phyloP scores from a whole-genome alignment of 305 asterid genomes.

The Fraxinus dipetala region DNA sequence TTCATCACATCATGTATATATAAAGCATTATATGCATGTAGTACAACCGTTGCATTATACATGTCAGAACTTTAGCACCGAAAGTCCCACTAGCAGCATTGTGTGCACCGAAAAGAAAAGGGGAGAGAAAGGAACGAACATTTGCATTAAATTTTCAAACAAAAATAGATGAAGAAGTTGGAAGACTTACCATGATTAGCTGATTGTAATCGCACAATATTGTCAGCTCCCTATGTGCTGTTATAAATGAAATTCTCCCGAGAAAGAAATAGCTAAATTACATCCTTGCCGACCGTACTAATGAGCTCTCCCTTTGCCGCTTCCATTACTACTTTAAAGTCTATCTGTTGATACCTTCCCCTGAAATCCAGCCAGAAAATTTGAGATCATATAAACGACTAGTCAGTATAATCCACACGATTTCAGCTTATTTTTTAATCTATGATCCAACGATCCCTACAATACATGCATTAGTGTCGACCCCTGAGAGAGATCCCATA shows the following conservation, averaged over 20 bases:
- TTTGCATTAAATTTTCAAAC: background rate
- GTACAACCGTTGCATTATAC: background rate
- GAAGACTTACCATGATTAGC: constrained; percentile 1
- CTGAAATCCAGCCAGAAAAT: constrained; percentile 41
- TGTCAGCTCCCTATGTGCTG: background rate
- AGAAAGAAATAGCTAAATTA: constrained; percentile 19
- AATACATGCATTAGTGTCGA: background rate
- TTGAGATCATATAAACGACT: background rate
- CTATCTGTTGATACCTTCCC: constrained; percentile 76
- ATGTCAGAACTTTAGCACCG: background rate
- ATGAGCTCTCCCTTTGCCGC: constrained; percentile 82
- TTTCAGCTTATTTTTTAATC: background rate
- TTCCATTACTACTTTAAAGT: constrained; percentile 76
- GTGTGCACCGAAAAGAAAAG: background rate
- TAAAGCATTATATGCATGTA: background rate
- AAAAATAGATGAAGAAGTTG: background rate
- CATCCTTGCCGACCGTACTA: constrained; percentile 48
- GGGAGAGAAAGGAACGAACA: background rate
- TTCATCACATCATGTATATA: background rate
- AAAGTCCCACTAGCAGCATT: background rate
- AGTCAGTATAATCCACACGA: background rate
- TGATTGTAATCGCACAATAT: background rate
- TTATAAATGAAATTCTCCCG: background rate
- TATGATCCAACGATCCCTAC: background rate
- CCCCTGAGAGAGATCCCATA: background rate